Conservation (phyloP, 169 alveolate genomes). For the Perkinsus olseni region DNA sequence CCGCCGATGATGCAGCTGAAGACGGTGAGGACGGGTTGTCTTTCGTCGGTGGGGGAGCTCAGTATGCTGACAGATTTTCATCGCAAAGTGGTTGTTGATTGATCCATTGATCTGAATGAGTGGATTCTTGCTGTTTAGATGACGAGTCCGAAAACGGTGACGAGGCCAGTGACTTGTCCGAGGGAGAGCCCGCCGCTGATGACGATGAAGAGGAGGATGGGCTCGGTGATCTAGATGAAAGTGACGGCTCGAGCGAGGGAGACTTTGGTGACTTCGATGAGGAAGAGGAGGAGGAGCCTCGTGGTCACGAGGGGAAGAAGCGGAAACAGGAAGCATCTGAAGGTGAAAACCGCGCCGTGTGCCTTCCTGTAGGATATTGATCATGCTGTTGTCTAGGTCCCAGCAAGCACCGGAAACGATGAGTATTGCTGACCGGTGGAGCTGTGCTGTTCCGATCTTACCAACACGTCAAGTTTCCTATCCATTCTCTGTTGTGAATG, state of each 20-base stretch:
- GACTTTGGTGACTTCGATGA: not conserved
- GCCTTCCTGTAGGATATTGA: not conserved
- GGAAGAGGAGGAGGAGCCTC: not conserved
- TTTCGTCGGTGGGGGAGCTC: not conserved
- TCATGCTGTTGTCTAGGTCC: not conserved
- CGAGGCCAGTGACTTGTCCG: not conserved
- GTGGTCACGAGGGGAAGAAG: not conserved
- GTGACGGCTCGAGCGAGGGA: not conserved
- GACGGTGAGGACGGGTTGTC: not conserved
- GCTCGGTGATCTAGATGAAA: not conserved
- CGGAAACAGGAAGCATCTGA: not conserved
- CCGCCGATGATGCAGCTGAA: not conserved
- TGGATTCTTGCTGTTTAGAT: not conserved
- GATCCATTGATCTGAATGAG: no score
- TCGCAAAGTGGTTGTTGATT: no score
- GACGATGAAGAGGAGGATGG: not conserved
- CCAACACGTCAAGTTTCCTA: not conserved
- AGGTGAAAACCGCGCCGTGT: not conserved
- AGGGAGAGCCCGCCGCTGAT: not conserved
- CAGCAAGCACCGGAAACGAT: not conserved
- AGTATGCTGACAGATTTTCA: no score
- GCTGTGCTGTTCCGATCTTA: not conserved
- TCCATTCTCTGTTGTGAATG: not conserved
- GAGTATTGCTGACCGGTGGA: not conserved
- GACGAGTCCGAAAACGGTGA: not conserved